phyloP scores from a whole-genome alignment of 1,284 basidiomycete species.

The Microbotryum intermedium region DNA sequence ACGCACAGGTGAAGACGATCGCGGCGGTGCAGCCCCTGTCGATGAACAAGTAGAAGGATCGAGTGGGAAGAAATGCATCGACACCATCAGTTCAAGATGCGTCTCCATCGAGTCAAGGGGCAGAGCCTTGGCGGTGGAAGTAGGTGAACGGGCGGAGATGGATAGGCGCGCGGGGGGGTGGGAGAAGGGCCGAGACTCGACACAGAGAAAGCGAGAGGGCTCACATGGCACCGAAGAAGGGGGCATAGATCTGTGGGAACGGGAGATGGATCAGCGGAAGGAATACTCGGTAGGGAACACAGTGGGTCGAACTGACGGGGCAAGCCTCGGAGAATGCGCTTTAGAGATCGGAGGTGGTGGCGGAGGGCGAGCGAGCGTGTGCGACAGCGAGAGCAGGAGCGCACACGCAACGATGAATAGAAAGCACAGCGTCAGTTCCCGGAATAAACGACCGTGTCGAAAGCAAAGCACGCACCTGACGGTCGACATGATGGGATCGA shows the following conservation, averaged over 20 bases:
- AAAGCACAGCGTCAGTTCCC: neutral
- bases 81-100: neutral
- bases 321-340: constrained; percentile 21
- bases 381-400: neutral
- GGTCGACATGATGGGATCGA: no score
- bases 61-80: neutral
- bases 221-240: constrained; percentile 95
- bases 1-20: constrained; percentile 94
- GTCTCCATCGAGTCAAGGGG: neutral
- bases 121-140: neutral
- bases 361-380: neutral
- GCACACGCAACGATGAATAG: neutral
- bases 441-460: neutral
- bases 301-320: constrained; percentile 5
- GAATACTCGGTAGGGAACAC: no score
- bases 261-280: no score
- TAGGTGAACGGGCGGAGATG: no score
- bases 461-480: neutral
- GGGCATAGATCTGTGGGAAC: constrained; percentile 37
- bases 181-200: neutral
- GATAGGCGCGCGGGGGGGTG: no score
- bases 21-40: constrained; percentile 83
- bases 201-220: constrained; percentile 41
- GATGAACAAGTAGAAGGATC: constrained; percentile 8
- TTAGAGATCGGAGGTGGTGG: neutral